phyloP scores from a whole-genome alignment of 345 rosid species.

The Melaleuca alternifolia region DNA sequence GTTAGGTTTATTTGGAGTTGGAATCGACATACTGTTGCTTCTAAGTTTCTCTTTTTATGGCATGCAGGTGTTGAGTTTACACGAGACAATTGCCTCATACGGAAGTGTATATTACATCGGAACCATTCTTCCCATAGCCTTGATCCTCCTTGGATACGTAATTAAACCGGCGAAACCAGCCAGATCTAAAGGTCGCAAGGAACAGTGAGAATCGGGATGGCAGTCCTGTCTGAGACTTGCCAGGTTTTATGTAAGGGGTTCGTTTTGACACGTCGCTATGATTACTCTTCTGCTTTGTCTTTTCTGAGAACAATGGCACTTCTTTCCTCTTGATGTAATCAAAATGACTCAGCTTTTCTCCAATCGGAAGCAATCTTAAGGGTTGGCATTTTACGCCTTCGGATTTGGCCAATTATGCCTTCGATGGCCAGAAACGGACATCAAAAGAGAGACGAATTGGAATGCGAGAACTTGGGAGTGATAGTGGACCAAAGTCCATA shows the following conservation, averaged over 20 bases:
- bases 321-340: no score
- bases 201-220: background rate
- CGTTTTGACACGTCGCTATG: background rate
- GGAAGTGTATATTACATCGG: conserved; percentile 76
- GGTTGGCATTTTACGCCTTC: background rate
- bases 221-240: background rate
- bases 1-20: background rate
- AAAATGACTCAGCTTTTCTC: background rate
- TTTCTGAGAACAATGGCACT: background rate
- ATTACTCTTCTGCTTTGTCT: background rate
- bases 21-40: background rate
- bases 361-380: background rate
- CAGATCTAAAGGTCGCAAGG: conserved; percentile 51
- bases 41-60: background rate
- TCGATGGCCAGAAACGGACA: background rate
- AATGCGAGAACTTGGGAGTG: background rate
- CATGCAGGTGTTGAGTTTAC: conserved; percentile 68
- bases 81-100: conserved; percentile 57
- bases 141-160: conserved; percentile 54
- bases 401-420: background rate
- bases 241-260: background rate
- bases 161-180: conserved; percentile 58
- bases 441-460: background rate
- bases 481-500: background rate
- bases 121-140: conserved; percentile 49